Percentiles rank a stretch among this genome's conserved stretches.
phyloP scores from a whole-genome alignment of 345 rosid species.

The Boechera retrofracta region DNA sequence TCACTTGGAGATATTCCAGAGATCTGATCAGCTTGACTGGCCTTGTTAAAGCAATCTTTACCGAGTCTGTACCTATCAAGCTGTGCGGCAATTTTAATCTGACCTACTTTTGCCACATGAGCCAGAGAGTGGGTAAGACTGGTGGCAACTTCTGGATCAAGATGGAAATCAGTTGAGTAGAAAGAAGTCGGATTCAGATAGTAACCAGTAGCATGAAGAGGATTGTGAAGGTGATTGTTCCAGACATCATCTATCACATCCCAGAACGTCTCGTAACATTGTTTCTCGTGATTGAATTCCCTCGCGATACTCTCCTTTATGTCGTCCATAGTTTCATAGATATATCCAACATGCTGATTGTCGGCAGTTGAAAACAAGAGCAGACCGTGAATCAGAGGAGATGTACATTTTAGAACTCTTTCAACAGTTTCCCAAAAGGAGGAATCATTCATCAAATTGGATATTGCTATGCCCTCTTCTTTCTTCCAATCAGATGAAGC shows the following conservation, averaged over 20 bases:
- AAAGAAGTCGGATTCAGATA: slow-evolving; percentile 64
- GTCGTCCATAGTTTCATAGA: slow-evolving; percentile 73
- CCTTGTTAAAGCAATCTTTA: slow-evolving; percentile 57
- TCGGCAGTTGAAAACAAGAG: slow-evolving; percentile 44
- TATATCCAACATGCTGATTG: slow-evolving; percentile 56
- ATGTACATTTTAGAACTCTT: slow-evolving; percentile 51
- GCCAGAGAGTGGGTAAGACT: slow-evolving; percentile 57
- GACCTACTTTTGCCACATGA: slow-evolving; percentile 46
- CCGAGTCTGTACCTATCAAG: slow-evolving; percentile 55
- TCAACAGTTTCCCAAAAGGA: slow-evolving; percentile 59
- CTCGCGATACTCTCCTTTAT: slow-evolving; percentile 59
- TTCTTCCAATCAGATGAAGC: slow-evolving; percentile 50
- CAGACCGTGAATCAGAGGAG: slow-evolving; percentile 54
- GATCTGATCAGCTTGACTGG: slow-evolving; percentile 51
- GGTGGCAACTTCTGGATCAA: slow-evolving; percentile 59
- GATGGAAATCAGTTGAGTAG: slow-evolving; percentile 57
- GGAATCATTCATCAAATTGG: slow-evolving; percentile 48
- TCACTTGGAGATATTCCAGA: slow-evolving; percentile 54
- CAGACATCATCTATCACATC: slow-evolving; percentile 67
- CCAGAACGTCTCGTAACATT: slow-evolving; percentile 57
- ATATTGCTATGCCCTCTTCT: slow-evolving; percentile 48
- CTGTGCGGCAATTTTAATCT: slow-evolving; percentile 44
- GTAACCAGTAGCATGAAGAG: slow-evolving; percentile 76
- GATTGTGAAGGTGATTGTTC: slow-evolving; percentile 60
- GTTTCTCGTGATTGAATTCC: slow-evolving; percentile 42